These are phyloP conservation scores for Sporothrix mexicana DNA, from an alignment of 2,329 filamentous ascomycete genomes.

Conservation along the genomic window DNA sequence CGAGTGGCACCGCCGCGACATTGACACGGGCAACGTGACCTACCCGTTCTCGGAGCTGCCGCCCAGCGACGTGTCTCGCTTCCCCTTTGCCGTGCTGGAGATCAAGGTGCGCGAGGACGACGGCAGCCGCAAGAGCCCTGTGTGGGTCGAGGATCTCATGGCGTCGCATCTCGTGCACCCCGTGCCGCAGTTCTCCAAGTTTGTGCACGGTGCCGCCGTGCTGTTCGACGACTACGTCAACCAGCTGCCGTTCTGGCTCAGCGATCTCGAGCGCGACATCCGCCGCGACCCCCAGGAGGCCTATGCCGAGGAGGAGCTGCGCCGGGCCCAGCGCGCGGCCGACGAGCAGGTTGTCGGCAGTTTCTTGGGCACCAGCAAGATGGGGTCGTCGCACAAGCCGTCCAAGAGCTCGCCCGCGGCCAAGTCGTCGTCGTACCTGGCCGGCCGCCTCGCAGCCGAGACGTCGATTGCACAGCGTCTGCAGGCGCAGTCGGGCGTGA, in stretches of 20 bases:
- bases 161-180: conserved; percentile 89
- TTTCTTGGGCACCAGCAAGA: conserved; percentile 68
- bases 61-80: conserved; percentile 87
- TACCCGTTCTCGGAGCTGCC: conserved; percentile 88
- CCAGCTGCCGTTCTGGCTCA: conserved; percentile 93
- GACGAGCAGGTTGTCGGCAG: conserved; percentile 90
- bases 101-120: conserved; percentile 80
- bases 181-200: conserved; percentile 92
- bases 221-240: conserved; percentile 97
- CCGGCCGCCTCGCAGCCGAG: conserved; percentile 55
- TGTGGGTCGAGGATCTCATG: conserved; percentile 93
- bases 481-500: conserved; percentile 38
- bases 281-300: conserved; percentile 88
- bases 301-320: conserved; percentile 89
- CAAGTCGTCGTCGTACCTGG: conserved; percentile 63
- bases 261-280: conserved; percentile 90
- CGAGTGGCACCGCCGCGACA: conserved; percentile 89
- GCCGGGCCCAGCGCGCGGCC: conserved; percentile 78
- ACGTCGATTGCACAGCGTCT: conserved; percentile 30
- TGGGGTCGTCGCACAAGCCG: conserved; percentile 61
- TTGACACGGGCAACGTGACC: conserved; percentile 80
- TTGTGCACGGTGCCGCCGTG: conserved; percentile 88
- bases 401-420: conserved; percentile 70
- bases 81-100: conserved; percentile 89
- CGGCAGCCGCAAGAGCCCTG: conserved; percentile 66